Conservation (phyloP, 106 monocot genomes). For the Agapanthus africanus region DNA sequence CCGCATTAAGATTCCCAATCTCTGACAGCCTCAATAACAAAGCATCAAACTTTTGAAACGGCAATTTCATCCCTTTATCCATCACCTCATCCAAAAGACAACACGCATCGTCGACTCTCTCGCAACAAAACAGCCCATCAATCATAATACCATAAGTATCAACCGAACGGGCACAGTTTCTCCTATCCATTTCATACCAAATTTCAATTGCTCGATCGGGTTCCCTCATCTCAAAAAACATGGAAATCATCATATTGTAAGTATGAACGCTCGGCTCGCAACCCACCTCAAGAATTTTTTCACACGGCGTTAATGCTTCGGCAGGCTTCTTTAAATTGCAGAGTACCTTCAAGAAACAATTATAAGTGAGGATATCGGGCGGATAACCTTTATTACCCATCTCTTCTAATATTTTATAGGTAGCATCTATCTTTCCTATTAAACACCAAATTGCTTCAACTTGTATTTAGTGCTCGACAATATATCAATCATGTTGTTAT, state of each 20-base stretch:
- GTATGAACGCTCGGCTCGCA: slow-evolving; percentile 97
- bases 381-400: slow-evolving; percentile 82
- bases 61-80: slow-evolving; percentile 52
- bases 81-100: slow-evolving; percentile 79
- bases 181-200: slow-evolving; percentile 79
- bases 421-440: slow-evolving; percentile 60
- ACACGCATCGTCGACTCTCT: slow-evolving; percentile 58
- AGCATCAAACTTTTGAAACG: slow-evolving; percentile 68
- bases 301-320: slow-evolving; percentile 65
- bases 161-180: slow-evolving; percentile 41
- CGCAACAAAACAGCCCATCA: slow-evolving; percentile 65
- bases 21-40: slow-evolving; percentile 60
- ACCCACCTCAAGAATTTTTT: slow-evolving; percentile 60
- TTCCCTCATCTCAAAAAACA: slow-evolving; percentile 74
- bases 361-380: slow-evolving; percentile 84
- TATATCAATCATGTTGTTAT: slow-evolving; percentile 80
- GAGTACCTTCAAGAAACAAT: slow-evolving; percentile 84
- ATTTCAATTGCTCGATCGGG: slow-evolving; percentile 54
- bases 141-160: slow-evolving; percentile 79
- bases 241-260: slow-evolving; percentile 75
- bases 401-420: slow-evolving; percentile 75
- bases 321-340: slow-evolving; percentile 59
- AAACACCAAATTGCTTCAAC: slow-evolving; percentile 61
- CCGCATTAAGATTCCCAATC: slow-evolving; percentile 67
- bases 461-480: slow-evolving; percentile 79